phyloP scores from a whole-genome alignment of 116 monocot genomes.

The Iris pallida region DNA sequence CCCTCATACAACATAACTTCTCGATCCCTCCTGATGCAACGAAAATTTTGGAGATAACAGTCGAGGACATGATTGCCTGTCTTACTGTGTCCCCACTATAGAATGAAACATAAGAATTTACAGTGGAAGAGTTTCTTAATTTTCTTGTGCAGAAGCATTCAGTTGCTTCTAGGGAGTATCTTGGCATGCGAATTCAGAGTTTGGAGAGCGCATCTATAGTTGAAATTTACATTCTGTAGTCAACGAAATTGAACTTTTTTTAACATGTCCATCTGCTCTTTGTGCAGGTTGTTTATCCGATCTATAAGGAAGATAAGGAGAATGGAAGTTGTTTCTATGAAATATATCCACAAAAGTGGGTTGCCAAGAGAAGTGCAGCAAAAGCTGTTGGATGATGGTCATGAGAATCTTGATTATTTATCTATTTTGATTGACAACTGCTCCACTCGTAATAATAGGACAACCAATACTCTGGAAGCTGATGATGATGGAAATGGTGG shows the following conservation, averaged over 20 bases:
- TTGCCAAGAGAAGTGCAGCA: conserved; percentile 9
- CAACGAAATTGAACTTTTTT: too few species aligned
- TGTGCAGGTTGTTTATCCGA: conserved; percentile 22
- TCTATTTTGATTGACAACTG: not conserved
- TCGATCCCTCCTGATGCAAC: conserved; percentile 12
- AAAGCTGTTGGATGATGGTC: not conserved
- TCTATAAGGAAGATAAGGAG: conserved; percentile 17
- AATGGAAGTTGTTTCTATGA: conserved; percentile 15
- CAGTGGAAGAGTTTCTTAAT: conserved; percentile 22
- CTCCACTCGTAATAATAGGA: not conserved
- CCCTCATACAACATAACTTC: conserved; percentile 23
- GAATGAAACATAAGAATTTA: conserved; percentile 2
- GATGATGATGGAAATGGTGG: not conserved
- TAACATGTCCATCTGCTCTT: not conserved
- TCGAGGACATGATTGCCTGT: conserved; percentile 8
- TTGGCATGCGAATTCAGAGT: conserved; percentile 28
- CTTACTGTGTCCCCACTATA: conserved; percentile 15
- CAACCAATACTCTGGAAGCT: not conserved
- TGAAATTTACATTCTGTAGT: not conserved
- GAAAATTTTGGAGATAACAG: conserved; percentile 13
- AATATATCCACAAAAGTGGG: not conserved
- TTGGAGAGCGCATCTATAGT: conserved; percentile 22
- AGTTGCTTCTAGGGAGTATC: conserved; percentile 15
- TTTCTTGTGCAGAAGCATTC: conserved; percentile 22
- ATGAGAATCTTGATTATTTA: conserved; percentile 1